phyloP scores from a whole-genome alignment of 1,139 yeast genomes.

The Protomyces macrosporus region DNA sequence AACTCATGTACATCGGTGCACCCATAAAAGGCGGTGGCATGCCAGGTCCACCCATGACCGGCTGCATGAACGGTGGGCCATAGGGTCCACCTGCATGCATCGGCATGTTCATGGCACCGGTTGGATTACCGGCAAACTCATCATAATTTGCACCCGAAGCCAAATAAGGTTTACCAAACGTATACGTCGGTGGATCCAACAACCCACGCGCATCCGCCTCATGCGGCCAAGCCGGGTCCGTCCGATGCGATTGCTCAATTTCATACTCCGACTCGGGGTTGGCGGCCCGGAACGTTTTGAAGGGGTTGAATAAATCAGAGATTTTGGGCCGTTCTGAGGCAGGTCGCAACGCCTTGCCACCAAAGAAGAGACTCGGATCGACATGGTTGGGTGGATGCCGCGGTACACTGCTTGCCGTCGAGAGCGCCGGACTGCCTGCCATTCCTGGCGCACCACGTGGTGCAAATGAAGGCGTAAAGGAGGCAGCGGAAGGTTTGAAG shows the following conservation, averaged over 20 bases:
- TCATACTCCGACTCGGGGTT: slow-evolving; percentile 19
- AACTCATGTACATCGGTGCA: neutral
- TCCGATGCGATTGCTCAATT: slow-evolving; percentile 25
- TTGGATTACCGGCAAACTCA: neutral
- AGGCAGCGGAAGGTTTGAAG: slow-evolving; percentile 23
- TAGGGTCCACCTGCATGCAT: neutral
- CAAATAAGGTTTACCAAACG: neutral
- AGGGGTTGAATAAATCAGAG: slow-evolving; percentile 18
- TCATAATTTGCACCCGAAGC: neutral
- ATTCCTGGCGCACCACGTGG: neutral
- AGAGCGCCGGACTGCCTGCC: slow-evolving; percentile 9
- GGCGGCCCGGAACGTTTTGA: slow-evolving; percentile 17
- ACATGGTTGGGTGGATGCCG: slow-evolving; percentile 1
- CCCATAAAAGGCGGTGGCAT: neutral
- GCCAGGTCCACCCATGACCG: neutral
- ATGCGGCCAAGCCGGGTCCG: slow-evolving; percentile 28
- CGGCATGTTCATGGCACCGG: neutral
- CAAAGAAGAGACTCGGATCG: slow-evolving; percentile 17
- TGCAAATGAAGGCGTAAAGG: slow-evolving; percentile 16
- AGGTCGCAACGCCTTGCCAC: neutral
- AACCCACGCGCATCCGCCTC: slow-evolving; percentile 13
- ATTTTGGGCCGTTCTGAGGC: slow-evolving; percentile 7
- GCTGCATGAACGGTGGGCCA: neutral
- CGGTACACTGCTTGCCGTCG: slow-evolving; percentile 1
- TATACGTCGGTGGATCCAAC: slow-evolving; percentile 10